Evolutionary conservation across 208 protist species (phyloP), one percentile per base, ranked within the genome.

Genomic region (Acanthamoeba castellanii): DNA sequence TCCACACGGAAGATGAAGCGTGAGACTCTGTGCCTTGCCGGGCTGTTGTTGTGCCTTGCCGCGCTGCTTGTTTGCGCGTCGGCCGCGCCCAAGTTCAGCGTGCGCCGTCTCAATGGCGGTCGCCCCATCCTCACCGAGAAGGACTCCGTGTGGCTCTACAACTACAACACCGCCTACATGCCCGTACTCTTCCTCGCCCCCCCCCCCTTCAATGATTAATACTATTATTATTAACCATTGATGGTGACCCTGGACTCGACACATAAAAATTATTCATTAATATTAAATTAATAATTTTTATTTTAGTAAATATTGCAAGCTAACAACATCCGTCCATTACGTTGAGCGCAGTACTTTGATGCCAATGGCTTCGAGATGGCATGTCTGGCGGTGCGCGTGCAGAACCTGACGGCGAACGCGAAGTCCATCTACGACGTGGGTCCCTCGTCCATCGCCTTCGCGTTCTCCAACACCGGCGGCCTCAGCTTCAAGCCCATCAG

Each of bases 121-220:
- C 70, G 70, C n/a, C 70, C 70, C 22, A 81, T 81, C 16, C 37
- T 50, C 70, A 81, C 70, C 30, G 30, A 37, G 30, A 37, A 47
- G 30, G 70, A 81, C 70, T 81, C 70, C 30, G 70, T 81, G 70
- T 81, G 70, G 70, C 70, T 81, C 34, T 81, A 81, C 70, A 81
- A 81, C 70, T 81, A 81, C 37, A 81, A 81, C 70, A 47, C 70
- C 3, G 70, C 70, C 70, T 81, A 81, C 70, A 81, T 81, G 70
- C 70, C 70, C 22, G 70, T 45, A 45, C 30, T 6, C 5, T 30
- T 45, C 34, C 42, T 30, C 11, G 2, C 27, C 25, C 1, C 25
- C 11, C 27, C 27, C 25, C 1, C 25, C 3, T 8, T 13, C 16
- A 1, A 68, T 59, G 52, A 59, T 20, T 22, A n/a, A 30, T 30